Evolutionary conservation across 345 rosid genomes (phyloP).

Genomic region (Salix purpurea): DNA sequence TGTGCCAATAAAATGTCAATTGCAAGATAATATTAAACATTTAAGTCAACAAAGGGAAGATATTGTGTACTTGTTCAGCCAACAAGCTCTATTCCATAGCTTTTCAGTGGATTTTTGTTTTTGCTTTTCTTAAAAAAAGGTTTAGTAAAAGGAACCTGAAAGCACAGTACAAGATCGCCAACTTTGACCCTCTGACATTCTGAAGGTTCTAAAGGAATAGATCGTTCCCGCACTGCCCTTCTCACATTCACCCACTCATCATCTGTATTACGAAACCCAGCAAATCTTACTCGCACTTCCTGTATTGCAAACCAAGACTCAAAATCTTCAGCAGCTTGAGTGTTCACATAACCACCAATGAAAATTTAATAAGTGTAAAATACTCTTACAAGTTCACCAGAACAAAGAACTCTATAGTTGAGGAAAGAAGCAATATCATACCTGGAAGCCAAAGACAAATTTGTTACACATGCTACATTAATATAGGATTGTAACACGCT

Average conservation of each 20-base stretch:
- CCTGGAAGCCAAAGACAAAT: conserved; percentile 43
- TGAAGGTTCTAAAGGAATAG: conserved; percentile 74
- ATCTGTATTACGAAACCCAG: conserved; percentile 57
- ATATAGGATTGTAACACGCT: not conserved
- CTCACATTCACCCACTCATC: conserved; percentile 89
- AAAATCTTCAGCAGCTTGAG: not conserved
- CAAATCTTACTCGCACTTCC: conserved; percentile 83
- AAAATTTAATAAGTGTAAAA: not conserved
- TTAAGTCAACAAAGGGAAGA: not conserved
- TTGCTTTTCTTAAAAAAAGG: not conserved
- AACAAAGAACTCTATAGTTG: conserved; percentile 47
- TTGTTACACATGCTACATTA: not conserved
- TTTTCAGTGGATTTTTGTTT: not conserved
- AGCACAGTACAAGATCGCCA: conserved; percentile 75
- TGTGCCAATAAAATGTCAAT: not conserved
- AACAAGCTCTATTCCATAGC: not conserved
- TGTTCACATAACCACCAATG: not conserved
- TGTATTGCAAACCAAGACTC: conserved; percentile 21
- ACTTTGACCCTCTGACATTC: conserved; percentile 59
- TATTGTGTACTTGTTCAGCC: not conserved
- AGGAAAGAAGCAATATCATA: conserved; percentile 65
- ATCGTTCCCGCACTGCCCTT: conserved; percentile 58
- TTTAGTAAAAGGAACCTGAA: conserved; percentile 43
- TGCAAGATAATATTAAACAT: not conserved
- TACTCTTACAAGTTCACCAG: conserved; percentile 67